Percentiles rank a stretch among this genome's conserved stretches.
These are phyloP conservation scores for Gracilaria gracilis DNA, from an alignment of 23 red algal species.

Conservation along the genomic window DNA sequence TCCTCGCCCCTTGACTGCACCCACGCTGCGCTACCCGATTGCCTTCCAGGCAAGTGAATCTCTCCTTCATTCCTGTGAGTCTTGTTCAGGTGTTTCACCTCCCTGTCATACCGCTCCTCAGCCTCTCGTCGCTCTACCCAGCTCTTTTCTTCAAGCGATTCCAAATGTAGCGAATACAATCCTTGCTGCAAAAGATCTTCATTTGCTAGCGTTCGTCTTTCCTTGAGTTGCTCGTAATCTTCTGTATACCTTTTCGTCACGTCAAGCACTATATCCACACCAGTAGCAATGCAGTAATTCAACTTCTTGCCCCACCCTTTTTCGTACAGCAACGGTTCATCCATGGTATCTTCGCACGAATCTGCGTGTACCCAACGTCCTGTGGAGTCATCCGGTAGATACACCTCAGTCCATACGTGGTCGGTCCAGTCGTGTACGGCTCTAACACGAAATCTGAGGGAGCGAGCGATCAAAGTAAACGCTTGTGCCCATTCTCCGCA, in stretches of 20 bases:
- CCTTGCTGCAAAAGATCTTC: constrained; percentile 47
- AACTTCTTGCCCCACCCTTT: constrained; percentile 88
- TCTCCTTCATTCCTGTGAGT: neutral
- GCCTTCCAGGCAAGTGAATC: constrained; percentile 57
- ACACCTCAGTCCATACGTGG: constrained; percentile 96
- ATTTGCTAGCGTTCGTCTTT: constrained; percentile 50
- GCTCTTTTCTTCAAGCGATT: neutral
- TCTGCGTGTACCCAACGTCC: constrained; percentile 91
- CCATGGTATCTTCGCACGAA: constrained; percentile 77
- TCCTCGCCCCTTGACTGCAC: constrained; percentile 63
- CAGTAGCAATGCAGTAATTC: constrained; percentile 78
- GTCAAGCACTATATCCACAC: constrained; percentile 70
- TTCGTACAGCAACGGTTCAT: constrained; percentile 87
- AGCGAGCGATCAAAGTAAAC: constrained; percentile 72
- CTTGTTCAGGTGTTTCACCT: constrained; percentile 8
- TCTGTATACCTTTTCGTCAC: constrained; percentile 75
- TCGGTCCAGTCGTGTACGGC: constrained; percentile 88
- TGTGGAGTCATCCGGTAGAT: constrained; percentile 4
- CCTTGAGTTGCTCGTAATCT: constrained; percentile 33
- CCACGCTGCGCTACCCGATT: constrained; percentile 69
- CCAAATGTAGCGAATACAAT: constrained; percentile 22
- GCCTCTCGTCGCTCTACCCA: neutral
- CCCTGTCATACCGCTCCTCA: constrained; percentile 16
- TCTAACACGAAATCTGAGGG: constrained; percentile 66
- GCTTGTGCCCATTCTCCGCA: constrained; percentile 96